Evolutionary conservation across 768 basidiomycete genomes (phyloP).

Genomic region (Mycena haematopus): DNA sequence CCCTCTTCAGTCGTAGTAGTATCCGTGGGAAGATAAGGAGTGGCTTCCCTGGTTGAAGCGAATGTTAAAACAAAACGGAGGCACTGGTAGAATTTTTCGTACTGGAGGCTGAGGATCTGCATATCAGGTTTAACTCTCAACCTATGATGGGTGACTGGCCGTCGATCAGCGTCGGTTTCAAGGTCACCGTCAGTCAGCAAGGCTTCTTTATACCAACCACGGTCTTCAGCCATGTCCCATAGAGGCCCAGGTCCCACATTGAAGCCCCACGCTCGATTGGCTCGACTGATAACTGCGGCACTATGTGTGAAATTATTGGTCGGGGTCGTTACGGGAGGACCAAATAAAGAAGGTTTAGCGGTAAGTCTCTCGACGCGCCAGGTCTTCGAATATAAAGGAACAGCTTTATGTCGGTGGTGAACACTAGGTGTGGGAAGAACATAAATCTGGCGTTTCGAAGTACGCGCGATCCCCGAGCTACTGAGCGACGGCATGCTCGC

Average conservation of each 20-base stretch:
- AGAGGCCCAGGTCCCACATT: conserved; percentile 79
- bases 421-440: conserved; percentile 67
- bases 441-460: conserved; percentile 59
- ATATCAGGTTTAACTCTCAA: conserved; percentile 52
- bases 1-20: conserved; percentile 56
- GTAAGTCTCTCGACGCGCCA: conserved; percentile 67
- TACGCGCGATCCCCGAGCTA: conserved; percentile 41
- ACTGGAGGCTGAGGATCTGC: conserved; percentile 56
- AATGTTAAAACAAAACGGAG: conserved; percentile 4
- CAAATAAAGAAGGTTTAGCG: conserved; percentile 57
- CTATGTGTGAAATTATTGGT: conserved; percentile 66
- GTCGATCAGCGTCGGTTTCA: conserved; percentile 54
- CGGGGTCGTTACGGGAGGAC: conserved; percentile 42
- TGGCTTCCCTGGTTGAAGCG: conserved; percentile 53
- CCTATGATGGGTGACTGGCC: conserved; percentile 64
- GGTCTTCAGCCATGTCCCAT: conserved; percentile 82
- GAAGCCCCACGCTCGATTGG: conserved; percentile 74
- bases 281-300: conserved; percentile 54
- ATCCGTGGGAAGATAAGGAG: conserved; percentile 65
- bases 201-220: conserved; percentile 79
- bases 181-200: conserved; percentile 38
- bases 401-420: conserved; percentile 76
- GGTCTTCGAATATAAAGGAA: conserved; percentile 60
- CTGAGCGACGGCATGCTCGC: conserved; percentile 27
- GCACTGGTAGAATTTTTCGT: conserved; percentile 23